Conservation (phyloP, 805 yeast genomes). For the Pichia manshurica region DNA sequence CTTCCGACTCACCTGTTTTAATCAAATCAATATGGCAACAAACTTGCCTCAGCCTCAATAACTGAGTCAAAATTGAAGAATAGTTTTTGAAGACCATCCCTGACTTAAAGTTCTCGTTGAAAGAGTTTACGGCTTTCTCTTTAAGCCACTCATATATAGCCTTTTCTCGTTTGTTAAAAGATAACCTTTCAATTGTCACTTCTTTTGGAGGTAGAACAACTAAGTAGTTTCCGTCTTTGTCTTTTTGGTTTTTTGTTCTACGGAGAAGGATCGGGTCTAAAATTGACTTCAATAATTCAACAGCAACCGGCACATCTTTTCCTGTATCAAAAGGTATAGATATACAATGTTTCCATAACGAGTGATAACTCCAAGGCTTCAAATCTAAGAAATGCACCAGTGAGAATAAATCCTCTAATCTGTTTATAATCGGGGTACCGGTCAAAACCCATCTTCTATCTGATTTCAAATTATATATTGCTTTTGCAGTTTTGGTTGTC, state of each 20-base stretch:
- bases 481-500: constrained; percentile 69
- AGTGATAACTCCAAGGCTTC: constrained; percentile 86
- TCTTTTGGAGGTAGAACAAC: constrained; percentile 75
- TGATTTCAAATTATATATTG: constrained; percentile 62
- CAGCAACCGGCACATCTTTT: constrained; percentile 61
- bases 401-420: constrained; percentile 81
- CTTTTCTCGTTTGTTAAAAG: constrained; percentile 61
- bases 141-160: constrained; percentile 64
- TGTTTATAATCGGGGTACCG: constrained; percentile 88
- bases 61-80: constrained; percentile 75
- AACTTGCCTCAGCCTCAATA: constrained; percentile 75
- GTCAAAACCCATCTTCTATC: constrained; percentile 78
- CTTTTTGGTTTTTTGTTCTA: constrained; percentile 82
- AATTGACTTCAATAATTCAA: constrained; percentile 79
- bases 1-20: constrained; percentile 35
- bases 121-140: constrained; percentile 57
- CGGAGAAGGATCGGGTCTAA: constrained; percentile 78
- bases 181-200: constrained; percentile 60
- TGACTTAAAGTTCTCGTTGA: constrained; percentile 48
- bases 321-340: constrained; percentile 72
- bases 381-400: constrained; percentile 65
- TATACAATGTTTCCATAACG: constrained; percentile 83
- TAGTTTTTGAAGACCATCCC: constrained; percentile 72
- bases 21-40: constrained; percentile 81
- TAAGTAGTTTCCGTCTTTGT: constrained; percentile 61